Conservation (phyloP, 179 eudicot species). For the Gypsophila paniculata region DNA sequence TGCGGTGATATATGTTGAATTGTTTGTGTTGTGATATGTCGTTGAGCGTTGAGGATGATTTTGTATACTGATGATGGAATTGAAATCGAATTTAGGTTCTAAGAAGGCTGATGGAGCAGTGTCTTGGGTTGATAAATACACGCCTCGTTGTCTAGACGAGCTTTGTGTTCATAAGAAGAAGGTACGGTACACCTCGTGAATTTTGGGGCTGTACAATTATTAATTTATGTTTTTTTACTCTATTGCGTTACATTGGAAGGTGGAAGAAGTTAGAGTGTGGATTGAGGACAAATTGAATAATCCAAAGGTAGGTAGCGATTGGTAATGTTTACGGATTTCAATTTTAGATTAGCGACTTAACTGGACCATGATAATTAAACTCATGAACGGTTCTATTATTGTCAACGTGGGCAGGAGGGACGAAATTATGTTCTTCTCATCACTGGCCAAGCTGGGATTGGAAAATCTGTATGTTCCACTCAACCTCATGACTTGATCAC, state of each 20-base stretch:
- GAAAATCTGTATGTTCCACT: constrained; percentile 78
- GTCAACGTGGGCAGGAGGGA: constrained; percentile 37
- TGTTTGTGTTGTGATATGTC: not conserved
- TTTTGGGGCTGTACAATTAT: not conserved
- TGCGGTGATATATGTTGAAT: not conserved
- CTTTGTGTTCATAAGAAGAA: constrained; percentile 95
- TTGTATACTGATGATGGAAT: constrained; percentile 3
- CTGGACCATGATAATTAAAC: not conserved
- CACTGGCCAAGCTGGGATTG: constrained; percentile 86
- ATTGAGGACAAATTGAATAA: constrained; percentile 53
- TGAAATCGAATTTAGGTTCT: constrained; percentile 24
- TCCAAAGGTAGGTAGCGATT: constrained; percentile 41
- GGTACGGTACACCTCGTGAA: constrained; percentile 53
- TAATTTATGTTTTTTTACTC: constrained; percentile 1
- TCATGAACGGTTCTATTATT: not conserved
- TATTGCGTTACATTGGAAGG: constrained; percentile 41
- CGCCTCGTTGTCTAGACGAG: constrained; percentile 66
- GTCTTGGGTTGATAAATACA: constrained; percentile 82
- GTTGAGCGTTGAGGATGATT: constrained; percentile 4
- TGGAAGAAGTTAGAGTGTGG: constrained; percentile 86
- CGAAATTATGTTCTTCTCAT: constrained; percentile 58
- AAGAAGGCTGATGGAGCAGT: constrained; percentile 28
- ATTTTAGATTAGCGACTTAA: not conserved
- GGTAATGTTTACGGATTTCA: not conserved
- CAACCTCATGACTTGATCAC: not conserved